Evolutionary conservation across 73 alveolate species (phyloP).

Genomic region (Urostyla sp.): DNA sequence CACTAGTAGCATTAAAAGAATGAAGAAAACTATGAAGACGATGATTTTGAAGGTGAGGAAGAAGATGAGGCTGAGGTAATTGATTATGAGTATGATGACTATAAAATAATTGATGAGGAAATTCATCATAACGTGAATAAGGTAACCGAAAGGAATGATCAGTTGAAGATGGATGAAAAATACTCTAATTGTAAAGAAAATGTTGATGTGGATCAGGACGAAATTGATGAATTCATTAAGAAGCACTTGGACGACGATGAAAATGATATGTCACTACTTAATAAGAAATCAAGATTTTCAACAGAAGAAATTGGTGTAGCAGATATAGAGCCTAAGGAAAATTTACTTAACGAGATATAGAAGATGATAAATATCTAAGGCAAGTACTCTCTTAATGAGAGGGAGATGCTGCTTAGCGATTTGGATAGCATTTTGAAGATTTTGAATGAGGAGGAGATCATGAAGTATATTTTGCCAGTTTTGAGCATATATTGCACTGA

Average conservation of each 20-base stretch:
- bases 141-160: too few species aligned
- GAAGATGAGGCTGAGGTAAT: not conserved
- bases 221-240: slow-evolving; percentile 52
- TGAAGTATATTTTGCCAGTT: slow-evolving; percentile 11
- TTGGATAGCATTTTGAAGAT: slow-evolving; percentile 49
- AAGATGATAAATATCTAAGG: slow-evolving; percentile 23
- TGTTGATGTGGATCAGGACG: too few species aligned
- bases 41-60: slow-evolving; percentile 37
- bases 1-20: not conserved
- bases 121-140: slow-evolving; percentile 9
- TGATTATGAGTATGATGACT: slow-evolving; percentile 22
- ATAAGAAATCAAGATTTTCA: too few species aligned
- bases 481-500: slow-evolving; percentile 33
- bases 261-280: not conserved
- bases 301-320: slow-evolving; percentile 24
- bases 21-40: slow-evolving; percentile 40
- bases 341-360: not conserved
- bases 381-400: slow-evolving; percentile 36
- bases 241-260: slow-evolving; percentile 47
- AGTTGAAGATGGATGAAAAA: too few species aligned
- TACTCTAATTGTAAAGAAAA: too few species aligned
- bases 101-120: slow-evolving; percentile 40
- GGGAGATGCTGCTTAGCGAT: slow-evolving; percentile 52
- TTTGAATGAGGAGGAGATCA: slow-evolving; percentile 24
- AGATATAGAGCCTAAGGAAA: slow-evolving; percentile 12